Base-by-base conservation (phyloP, 208 protist genomes). In the Trypanosoma scelopori region DNA sequence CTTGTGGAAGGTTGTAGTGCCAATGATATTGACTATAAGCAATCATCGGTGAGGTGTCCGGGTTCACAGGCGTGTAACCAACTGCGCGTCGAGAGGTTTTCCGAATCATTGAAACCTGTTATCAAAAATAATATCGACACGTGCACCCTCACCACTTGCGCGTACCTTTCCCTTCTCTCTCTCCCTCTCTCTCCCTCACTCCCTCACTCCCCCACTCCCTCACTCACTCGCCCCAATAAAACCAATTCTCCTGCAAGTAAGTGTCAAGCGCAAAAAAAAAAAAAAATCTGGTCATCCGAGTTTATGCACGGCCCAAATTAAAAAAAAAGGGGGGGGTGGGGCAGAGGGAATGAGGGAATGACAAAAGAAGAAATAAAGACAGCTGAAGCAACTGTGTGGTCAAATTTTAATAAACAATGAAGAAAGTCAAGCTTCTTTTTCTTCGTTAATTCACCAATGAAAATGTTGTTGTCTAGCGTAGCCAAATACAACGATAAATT, bases 1-100 rank as follows among this genome's bases (percentile, higher is more conserved):
- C 82, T 64, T 95, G 89, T 45, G 85, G 89, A 23, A 93, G 65
- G 62, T 93, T 95, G 74, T 95, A 95, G 71, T 95, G 86, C 87
- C 89, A 95, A 70, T 93, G 86, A 53, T 88, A 93, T 60, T 93
- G 79, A 58, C 82, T 93, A 67, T 93, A 93, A 68, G 80, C 76
- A 49, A 95, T 63, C 86, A 93, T 93, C n/a, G 89, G 89, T 9
- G 86, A 93, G 12, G 84, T 95, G 65, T 95, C 89, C 1, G 86
- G 86, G 74, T 95, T 93, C 46, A 95, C 81, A 13, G 86, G 68
- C 41, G 76, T 88, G 74, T 92, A 95, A 23, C 89, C 89, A 50
- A 93, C 51, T 6, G 81, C 58, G 7, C 75, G 51, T 23, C 67
- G 58, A 0, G 53, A 63, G 18, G 77, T 91, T 32, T 81, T 59